Percentiles rank a stretch among this genome's conserved stretches.
Conservation (phyloP, 2,329 filamentous ascomycete species). For the Penicillium sclerotiorum region DNA sequence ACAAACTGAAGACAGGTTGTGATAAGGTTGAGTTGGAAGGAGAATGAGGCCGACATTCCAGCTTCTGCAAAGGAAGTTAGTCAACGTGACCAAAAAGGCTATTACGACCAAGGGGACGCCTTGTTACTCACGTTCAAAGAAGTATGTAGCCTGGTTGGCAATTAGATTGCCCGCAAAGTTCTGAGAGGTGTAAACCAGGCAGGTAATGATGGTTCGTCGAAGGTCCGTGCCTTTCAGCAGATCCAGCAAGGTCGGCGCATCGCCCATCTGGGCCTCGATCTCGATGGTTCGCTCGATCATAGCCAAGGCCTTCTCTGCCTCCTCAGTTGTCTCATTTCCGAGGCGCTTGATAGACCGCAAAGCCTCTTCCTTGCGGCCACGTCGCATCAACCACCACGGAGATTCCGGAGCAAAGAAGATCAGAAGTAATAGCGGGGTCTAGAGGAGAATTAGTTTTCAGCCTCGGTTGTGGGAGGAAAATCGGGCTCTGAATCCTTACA, state of each 20-base stretch:
- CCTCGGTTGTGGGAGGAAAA: not conserved
- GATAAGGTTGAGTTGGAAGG: conserved; percentile 35
- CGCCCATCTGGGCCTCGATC: conserved; percentile 32
- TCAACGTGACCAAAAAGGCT: not conserved
- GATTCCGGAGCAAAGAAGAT: conserved; percentile 32
- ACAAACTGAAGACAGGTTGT: conserved; percentile 37
- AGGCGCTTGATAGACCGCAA: conserved; percentile 30
- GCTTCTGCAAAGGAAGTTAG: conserved; percentile 29
- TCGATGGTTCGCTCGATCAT: conserved; percentile 39
- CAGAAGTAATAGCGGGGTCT: conserved; percentile 33
- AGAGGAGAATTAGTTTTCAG: conserved; percentile 4
- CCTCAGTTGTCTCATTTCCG: conserved; percentile 17
- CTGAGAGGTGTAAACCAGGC: conserved; percentile 35
- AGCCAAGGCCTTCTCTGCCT: conserved; percentile 25
- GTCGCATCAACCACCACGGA: conserved; percentile 33
- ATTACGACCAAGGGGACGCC: not conserved
- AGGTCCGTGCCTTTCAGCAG: conserved; percentile 37
- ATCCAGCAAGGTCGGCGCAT: conserved; percentile 32
- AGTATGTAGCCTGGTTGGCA: conserved; percentile 65
- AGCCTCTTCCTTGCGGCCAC: conserved; percentile 27
- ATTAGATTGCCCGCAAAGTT: conserved; percentile 65
- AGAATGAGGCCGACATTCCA: conserved; percentile 25
- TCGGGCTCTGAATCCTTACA: conserved; percentile 20
- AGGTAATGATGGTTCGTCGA: conserved; percentile 35
- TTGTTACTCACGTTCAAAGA: conserved; percentile 50